Evolutionary conservation across 2,329 filamentous ascomycete genomes (phyloP).

Genomic region (Gliomastix tumulicola): DNA sequence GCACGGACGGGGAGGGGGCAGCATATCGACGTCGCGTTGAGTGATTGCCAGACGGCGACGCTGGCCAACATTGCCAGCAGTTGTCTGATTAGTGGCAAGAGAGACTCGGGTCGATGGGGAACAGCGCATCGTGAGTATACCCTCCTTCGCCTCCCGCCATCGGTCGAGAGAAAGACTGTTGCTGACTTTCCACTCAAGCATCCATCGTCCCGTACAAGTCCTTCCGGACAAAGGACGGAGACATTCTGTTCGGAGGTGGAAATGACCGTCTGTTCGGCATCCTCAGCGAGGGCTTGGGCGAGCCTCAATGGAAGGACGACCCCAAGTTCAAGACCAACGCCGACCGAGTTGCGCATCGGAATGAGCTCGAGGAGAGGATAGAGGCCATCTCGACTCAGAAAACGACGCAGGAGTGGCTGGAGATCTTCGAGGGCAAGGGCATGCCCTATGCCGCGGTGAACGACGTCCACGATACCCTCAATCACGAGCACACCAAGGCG

Average conservation of each 20-base stretch:
- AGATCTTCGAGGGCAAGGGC: slow-evolving; percentile 79
- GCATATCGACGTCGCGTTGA: slow-evolving; percentile 85
- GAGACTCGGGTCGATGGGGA: slow-evolving; percentile 87
- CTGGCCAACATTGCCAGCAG: slow-evolving; percentile 94
- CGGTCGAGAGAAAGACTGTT: no score
- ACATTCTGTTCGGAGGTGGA: slow-evolving; percentile 64
- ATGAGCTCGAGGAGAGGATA: slow-evolving; percentile 70
- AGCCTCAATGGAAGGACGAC: slow-evolving; percentile 53
- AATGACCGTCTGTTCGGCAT: slow-evolving; percentile 64
- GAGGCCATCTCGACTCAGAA: slow-evolving; percentile 66
- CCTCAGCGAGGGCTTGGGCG: slow-evolving; percentile 52
- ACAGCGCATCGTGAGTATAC: slow-evolving; percentile 77
- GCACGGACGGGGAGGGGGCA: slow-evolving; percentile 73
- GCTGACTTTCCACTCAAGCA: slow-evolving; percentile 48
- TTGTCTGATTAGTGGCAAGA: slow-evolving; percentile 78
- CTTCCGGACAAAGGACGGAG: slow-evolving; percentile 67
- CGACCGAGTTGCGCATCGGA: slow-evolving; percentile 62
- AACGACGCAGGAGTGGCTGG: slow-evolving; percentile 84
- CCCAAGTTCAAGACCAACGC: slow-evolving; percentile 54
- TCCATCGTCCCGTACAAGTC: slow-evolving; percentile 94
- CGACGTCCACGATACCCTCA: slow-evolving; percentile 77
- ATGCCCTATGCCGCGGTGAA: slow-evolving; percentile 93
- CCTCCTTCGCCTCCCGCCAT: no score
- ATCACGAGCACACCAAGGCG: slow-evolving; percentile 77
- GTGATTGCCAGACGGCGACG: slow-evolving; percentile 92